Evolutionary conservation across 352 stramenopile species (phyloP), one percentile per base, ranked within the genome.

Genomic region (Pythium rhizo-oryzae): DNA sequence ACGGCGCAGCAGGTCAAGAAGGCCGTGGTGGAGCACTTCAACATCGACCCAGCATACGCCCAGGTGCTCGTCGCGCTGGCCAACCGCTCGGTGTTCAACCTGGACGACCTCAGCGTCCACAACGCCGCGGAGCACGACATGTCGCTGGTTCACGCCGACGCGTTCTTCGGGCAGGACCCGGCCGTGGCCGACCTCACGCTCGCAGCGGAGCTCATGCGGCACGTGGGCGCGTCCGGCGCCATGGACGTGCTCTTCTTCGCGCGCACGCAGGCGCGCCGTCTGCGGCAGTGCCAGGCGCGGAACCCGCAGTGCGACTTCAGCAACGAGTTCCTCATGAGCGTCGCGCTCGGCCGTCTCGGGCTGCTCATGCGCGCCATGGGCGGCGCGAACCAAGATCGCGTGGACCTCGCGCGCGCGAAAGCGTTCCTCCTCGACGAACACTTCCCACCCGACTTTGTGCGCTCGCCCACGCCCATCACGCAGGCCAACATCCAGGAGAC

Each of bases 61-160:
- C 43, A 62, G 4, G 51, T 37, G 0, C 28, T 66, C 19, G 57
- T 63, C n/a, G 18, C 21, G 12, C 21, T 65, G n/a, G 25, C 30
- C 18, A 50, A 53, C 16, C 43, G 30, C n/a, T 19, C 30, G 11
- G 25, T 59, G 8, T 78, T 80, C 52, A 62, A 70, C 23, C 72
- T 81, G 8, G 70, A 79, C 58, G 77, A 71, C 28, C 50, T 84
- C 23, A 72, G 74, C 51, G 64, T 59, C 16, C 76, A 81, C 70
- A 71, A 74, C 56, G 61, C 52, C 8, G 69, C 76, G 43, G 81
- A 87, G 54, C 79, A 85, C 56, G 81, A 89, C 49, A 71, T 71
- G 59, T 89, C 81, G 43, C 65, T 89, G 9, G 70, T 69, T 15
- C 78, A 82, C 50, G 62, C 68, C 2, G 78, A 87, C 50, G 70